Base-by-base conservation (phyloP, 305 asterid genomes). In the Fraxinus xanthoxyloides region DNA sequence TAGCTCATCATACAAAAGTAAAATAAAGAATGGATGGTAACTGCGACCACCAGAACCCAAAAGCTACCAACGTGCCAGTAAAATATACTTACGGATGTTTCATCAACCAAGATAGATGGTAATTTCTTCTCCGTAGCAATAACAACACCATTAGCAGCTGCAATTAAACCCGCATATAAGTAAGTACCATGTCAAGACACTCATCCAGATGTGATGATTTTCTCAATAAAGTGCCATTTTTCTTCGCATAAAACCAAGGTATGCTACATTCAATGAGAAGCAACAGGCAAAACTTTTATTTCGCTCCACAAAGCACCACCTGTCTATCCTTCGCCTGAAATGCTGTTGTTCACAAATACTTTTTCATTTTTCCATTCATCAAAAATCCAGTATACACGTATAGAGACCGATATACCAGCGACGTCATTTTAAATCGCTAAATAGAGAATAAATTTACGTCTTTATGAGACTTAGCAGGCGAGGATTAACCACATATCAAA, bases 71-170 rank as follows among this genome's bases (percentile, higher is more conserved):
- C 65, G 77, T 76, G 34, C 75, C 78, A 10, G 31, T 31, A 43
- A 79, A 61, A 75, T 34, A 77, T 73, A 90, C 99, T 91, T 85
- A 94, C 99, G 81, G 99, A 96, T 56, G 98, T 82, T 81, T 96
- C 99, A 81, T 96, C 99, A 84, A 96, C 99, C 92, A 96, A 89
- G 81, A 96, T 96, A 13, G 98, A 96, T 10, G 99, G 99, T 61
- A 94, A 78, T 85, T 93, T 96, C 92, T 96, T 96, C 89, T 96
- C 99, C 7, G 99, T 94, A 31, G 99, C 98, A 87, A 95, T 94
- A 70, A 96, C 98, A 81, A 96, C 99, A 17, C 98, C 99, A 92
- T 96, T 96, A 77, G 99, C 94, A 89, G 98, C 98, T 93, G 94
- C 89, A 91, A 82, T 38, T 76, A 85, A 46, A 80, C 59, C 72